Percentiles rank a stretch among this genome's conserved stretches.
These are phyloP conservation scores for Aspergillus brunneoviolaceus DNA, from an alignment of 2,329 filamentous ascomycete genomes.

Conservation along the genomic window DNA sequence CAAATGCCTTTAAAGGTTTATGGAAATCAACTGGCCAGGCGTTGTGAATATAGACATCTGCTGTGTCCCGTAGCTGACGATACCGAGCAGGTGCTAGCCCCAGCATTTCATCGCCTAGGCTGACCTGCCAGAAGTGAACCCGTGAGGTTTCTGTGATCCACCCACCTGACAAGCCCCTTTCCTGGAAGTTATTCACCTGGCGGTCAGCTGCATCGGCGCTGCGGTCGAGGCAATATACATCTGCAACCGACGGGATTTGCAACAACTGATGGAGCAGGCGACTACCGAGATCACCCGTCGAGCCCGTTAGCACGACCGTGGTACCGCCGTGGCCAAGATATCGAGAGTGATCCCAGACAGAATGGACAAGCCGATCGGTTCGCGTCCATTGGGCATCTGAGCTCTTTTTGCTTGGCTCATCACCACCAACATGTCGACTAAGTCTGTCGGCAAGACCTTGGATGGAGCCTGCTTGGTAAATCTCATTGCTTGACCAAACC, in stretches of 20 bases:
- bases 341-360: background rate
- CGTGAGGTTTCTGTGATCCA: background rate
- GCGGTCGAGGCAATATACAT: conserved; percentile 11
- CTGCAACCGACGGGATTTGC: background rate
- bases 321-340: background rate
- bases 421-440: background rate
- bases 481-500: background rate
- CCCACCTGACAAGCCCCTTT: background rate
- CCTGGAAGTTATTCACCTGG: background rate
- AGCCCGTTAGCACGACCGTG: conserved; percentile 6
- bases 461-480: background rate
- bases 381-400: background rate
- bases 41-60: conserved; percentile 1
- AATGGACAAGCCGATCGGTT: background rate
- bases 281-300: conserved; percentile 5
- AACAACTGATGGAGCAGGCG: conserved; percentile 4
- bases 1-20: background rate
- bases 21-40: conserved; percentile 7
- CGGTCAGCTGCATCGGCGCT: background rate
- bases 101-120: background rate
- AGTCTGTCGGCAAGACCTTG: background rate
- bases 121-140: background rate
- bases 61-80: background rate
- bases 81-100: background rate
- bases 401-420: background rate